Evolutionary conservation across 495 filamentous ascomycete species (phyloP).

Genomic region (Xylaria palmicola): DNA sequence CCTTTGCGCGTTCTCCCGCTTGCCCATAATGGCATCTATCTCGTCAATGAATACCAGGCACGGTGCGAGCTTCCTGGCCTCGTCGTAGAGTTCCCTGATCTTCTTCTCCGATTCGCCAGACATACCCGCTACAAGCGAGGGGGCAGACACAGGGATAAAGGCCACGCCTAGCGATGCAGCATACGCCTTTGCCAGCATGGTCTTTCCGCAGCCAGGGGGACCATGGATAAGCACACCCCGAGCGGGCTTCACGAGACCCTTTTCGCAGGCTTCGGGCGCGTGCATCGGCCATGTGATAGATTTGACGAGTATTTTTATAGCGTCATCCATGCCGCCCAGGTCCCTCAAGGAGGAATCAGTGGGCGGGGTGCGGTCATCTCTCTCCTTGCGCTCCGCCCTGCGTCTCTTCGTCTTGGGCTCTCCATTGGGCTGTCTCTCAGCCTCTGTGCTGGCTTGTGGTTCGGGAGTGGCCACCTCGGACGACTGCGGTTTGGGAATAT

Average conservation of each 20-base stretch:
- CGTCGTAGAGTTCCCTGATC: constrained; percentile 85
- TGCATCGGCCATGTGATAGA: constrained; percentile 78
- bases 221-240: constrained; percentile 91
- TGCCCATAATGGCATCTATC: constrained; percentile 93
- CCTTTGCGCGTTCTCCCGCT: constrained; percentile 88
- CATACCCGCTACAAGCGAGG: constrained; percentile 89
- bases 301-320: constrained; percentile 74
- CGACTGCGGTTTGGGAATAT: constrained; percentile 21
- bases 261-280: constrained; percentile 55
- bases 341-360: constrained; percentile 74
- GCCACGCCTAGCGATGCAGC: constrained; percentile 82
- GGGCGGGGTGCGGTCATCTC: constrained; percentile 59
- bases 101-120: constrained; percentile 96
- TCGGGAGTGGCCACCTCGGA: constrained; percentile 15
- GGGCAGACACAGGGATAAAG: constrained; percentile 85
- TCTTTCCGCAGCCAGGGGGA: constrained; percentile 94
- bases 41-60: constrained; percentile 96
- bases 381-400: constrained; percentile 43
- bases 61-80: constrained; percentile 82
- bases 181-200: constrained; percentile 87
- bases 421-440: constrained; percentile 56
- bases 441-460: constrained; percentile 17
- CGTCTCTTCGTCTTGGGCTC: constrained; percentile 69
- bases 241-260: constrained; percentile 69
- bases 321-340: constrained; percentile 80